Evolutionary conservation across 225 moss, liverwort and hornwort species (phyloP).

Genomic region (Rhytidiadelphus loreus): DNA sequence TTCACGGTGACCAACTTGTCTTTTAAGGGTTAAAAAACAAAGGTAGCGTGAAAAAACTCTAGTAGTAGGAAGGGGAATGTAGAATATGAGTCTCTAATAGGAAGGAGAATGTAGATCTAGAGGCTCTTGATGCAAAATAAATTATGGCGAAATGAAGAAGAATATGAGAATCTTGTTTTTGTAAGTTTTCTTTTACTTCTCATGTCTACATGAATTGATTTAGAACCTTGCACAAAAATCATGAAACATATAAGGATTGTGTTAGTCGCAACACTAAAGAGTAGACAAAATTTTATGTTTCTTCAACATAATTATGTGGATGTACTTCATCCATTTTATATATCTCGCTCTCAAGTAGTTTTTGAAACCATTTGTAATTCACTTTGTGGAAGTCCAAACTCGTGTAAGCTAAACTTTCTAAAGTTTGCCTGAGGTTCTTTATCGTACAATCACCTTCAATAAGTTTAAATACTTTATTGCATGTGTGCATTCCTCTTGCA

Average conservation of each 20-base stretch:
- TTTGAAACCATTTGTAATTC: too few species aligned
- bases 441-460: background rate
- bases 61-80: background rate
- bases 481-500: background rate
- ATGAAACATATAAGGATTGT: background rate
- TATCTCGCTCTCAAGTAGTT: background rate
- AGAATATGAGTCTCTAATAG: background rate
- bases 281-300: background rate
- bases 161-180: background rate
- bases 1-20: too few species aligned
- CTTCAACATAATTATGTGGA: background rate
- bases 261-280: rapidly evolving
- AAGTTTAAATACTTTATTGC: background rate
- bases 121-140: background rate
- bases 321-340: background rate
- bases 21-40: too few species aligned
- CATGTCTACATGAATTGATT: background rate
- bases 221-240: background rate
- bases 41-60: background rate
- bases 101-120: background rate
- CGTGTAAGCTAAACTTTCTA: background rate
- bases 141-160: rapidly evolving
- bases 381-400: rapidly evolving
- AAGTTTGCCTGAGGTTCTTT: rapidly evolving
- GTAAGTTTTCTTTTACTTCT: background rate